Conservation (phyloP, 1,139 yeast species). For the Yamadazyma oceani region DNA sequence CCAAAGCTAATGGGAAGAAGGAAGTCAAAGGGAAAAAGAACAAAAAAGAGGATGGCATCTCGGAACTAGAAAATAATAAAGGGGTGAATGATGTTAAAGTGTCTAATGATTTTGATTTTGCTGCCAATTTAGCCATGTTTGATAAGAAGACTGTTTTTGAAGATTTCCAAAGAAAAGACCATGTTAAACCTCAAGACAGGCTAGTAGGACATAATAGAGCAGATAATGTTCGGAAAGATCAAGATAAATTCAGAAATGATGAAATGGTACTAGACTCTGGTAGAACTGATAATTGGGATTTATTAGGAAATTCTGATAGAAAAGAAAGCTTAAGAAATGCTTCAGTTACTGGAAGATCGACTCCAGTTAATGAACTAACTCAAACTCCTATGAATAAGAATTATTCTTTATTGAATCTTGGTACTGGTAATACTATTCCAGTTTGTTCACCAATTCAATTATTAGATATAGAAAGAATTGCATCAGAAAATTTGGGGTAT, state of each 20-base stretch:
- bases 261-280: constrained; percentile 68
- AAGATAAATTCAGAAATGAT: constrained; percentile 58
- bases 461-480: constrained; percentile 70
- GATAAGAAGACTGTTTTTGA: constrained; percentile 81
- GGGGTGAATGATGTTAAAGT: constrained; percentile 5
- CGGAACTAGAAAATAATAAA: constrained; percentile 1
- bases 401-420: constrained; percentile 15
- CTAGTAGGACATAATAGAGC: constrained; percentile 74
- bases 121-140: constrained; percentile 76
- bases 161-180: constrained; percentile 67
- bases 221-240: constrained; percentile 32
- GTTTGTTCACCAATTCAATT: constrained; percentile 79
- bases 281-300: constrained; percentile 59
- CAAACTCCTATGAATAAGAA: constrained; percentile 5
- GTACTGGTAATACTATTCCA: constrained; percentile 40
- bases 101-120: constrained; percentile 74
- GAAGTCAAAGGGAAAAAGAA: constrained; percentile 2
- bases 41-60: constrained; percentile 5
- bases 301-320: constrained; percentile 27
- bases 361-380: constrained; percentile 13
- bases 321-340: constrained; percentile 10
- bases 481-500: constrained; percentile 54
- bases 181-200: constrained; percentile 58
- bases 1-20: constrained; percentile 17
- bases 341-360: constrained; percentile 17